Evolutionary conservation across 495 filamentous ascomycete genomes (phyloP), one percentile per base, ranked within the genome.

Genomic region (Neurospora sp.): DNA sequence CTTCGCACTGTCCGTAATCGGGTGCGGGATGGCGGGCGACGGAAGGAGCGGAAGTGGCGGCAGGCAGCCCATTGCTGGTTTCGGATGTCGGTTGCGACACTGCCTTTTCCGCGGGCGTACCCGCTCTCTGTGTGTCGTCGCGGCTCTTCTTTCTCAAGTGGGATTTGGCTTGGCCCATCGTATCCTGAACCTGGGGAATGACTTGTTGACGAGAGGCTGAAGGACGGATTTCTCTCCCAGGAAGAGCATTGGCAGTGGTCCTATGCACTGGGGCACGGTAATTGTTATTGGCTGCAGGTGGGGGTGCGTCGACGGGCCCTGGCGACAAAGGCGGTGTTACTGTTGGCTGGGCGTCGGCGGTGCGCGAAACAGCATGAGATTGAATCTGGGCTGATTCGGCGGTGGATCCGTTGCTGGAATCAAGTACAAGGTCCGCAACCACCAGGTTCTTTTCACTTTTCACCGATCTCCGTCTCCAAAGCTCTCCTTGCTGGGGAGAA

Each of bases 391-490:
- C 68, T 72, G 77, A 72, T 45, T 74, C 77, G 18, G 82, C 83
- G 35, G 84, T 86, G 22, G 84, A 85, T 27, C 84, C 84, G 76
- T 85, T 79, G 39, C 83, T 85, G 53, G 70, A 73, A 40, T 79
- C 77, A 39, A 86, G 74, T 71, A 82, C 84, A 70, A 86, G 83
- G 45, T 83, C 82, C 1, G 83, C 77, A 16, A 85, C 78, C 22
- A 80, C 79, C 35, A 84, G 69, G 71, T 74, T 82, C 42, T 78
- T 78, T 45, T 86, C 84, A 61, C 75, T 77, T 75, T 79, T 84
- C 12, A 81, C 74, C 31, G 84, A 85, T 72, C 83, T 79, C n/a
- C 84, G 79, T 42, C 81, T 79, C 84, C 84, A 85, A 59, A 86
- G 81, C 69, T 84, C 78, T 16, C 76, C 80, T 39, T 80, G 76